Base-by-base conservation (phyloP, 225 moss, liverwort and hornwort genomes). In the Anthoceros angustus region DNA sequence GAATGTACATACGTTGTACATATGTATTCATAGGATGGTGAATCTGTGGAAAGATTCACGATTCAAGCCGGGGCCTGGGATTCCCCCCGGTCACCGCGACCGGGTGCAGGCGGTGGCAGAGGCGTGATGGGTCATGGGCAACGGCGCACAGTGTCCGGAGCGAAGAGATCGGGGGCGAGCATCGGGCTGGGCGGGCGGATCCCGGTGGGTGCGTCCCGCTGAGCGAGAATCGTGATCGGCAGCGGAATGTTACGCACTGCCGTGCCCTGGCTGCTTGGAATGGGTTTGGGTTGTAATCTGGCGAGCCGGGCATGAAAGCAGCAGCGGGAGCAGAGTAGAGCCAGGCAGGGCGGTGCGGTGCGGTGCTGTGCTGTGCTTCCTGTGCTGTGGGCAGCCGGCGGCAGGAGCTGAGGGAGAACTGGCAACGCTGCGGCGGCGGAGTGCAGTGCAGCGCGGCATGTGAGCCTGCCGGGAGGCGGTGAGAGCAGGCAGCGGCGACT, bases 51-150 rank as follows among this genome's bases (percentile, higher is more conserved):
- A 32, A 32, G 32, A 32, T 32, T 32, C 32, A 32, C 32, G 32
- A 32, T 32, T 32, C 32, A 32, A 32, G 32, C 32, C 32, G 4
- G 32, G 32, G 4, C 32, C 32, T 4, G 32, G 32, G 32, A 32
- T 32, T 32, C 32, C 32, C 32, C 32, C 55, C 55, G 55, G 55
- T 55, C n/a, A 7, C 14, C 0, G 14, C 23, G 0, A 15, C 55
- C 10, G 55, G 55, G n/a, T 55, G 18, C 5, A 23, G 55, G n/a
- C 55, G 55, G 55, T 55, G 23, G n/a, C 55, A 55, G 18, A 55
- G 49, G 55, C 55, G 55, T 55, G 5, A 55, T 55, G 55, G 55
- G 55, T 55, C 55, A 55, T 55, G 18, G 55, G 55, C 23, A 55
- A 23, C 23, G 55, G 18, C 55, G 18, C 8, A 55, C n/a, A 2